Percentiles rank a stretch among this genome's conserved stretches.
phyloP scores from a whole-genome alignment of 805 yeast genomes.

The Wickerhamiella cacticola region DNA sequence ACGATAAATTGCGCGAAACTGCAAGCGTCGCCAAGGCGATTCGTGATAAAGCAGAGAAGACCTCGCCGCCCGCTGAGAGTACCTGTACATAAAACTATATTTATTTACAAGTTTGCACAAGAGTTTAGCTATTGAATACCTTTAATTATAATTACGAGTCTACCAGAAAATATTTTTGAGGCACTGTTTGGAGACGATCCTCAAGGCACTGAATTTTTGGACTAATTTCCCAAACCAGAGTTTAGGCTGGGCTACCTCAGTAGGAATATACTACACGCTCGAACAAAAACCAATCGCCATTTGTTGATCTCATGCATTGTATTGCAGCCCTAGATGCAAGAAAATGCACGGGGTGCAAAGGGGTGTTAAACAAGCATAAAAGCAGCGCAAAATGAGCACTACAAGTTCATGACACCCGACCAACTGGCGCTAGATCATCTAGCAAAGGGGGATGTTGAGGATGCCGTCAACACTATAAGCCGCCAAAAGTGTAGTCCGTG shows the following conservation, averaged over 20 bases:
- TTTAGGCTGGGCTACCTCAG: too few relatives aligned
- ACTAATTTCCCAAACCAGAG: too few relatives aligned
- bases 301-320: not conserved
- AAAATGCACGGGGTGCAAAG: not conserved
- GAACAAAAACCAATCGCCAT: not conserved
- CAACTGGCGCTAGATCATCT: constrained; percentile 3
- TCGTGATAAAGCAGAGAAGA: not conserved
- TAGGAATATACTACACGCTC: too few relatives aligned
- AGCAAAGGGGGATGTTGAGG: constrained; percentile 10
- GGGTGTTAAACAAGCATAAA: constrained; percentile 9
- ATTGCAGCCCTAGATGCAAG: not conserved
- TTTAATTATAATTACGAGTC: too few relatives aligned
- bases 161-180: too few relatives aligned
- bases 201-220: too few relatives aligned
- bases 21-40: constrained; percentile 5
- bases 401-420: constrained; percentile 7
- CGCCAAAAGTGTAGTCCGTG: constrained; percentile 3
- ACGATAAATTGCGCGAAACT: constrained; percentile 20
- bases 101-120: not conserved
- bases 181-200: too few relatives aligned
- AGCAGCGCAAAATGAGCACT: not conserved
- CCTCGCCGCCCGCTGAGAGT: too few relatives aligned
- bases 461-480: constrained; percentile 7
- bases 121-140: too few relatives aligned
- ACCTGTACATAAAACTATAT: too few relatives aligned